phyloP scores from a whole-genome alignment of 495 filamentous ascomycete species.

The Xylaria flabelliformis region DNA sequence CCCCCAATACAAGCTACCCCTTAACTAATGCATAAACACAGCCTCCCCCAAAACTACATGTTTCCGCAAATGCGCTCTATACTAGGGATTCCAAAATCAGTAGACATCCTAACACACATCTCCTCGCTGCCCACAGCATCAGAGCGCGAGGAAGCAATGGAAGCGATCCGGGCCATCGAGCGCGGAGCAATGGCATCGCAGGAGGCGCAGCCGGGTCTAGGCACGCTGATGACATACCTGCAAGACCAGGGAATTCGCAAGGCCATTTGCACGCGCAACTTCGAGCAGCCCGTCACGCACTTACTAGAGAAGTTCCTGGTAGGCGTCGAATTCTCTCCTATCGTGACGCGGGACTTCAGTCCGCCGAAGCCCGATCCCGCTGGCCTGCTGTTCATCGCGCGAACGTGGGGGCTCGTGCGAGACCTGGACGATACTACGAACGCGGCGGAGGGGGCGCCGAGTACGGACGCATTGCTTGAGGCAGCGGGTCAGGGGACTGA shows the following conservation, averaged over 20 bases:
- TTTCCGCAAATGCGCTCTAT: constrained; percentile 80
- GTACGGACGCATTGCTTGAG: constrained; percentile 32
- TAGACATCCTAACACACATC: constrained; percentile 90
- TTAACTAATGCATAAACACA: constrained; percentile 41
- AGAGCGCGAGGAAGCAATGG: constrained; percentile 68
- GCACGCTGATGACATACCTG: constrained; percentile 78
- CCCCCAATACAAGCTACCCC: not conserved
- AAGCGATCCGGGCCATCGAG: constrained; percentile 79
- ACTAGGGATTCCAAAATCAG: constrained; percentile 66
- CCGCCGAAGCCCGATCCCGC: constrained; percentile 90
- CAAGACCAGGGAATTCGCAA: constrained; percentile 69
- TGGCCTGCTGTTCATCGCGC: constrained; percentile 83
- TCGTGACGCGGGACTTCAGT: constrained; percentile 83
- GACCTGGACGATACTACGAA: constrained; percentile 41
- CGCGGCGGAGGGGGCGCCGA: constrained; percentile 28
- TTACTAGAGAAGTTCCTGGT: constrained; percentile 77
- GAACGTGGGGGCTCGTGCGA: constrained; percentile 71
- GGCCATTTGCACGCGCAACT: constrained; percentile 94
- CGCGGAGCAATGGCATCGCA: constrained; percentile 77
- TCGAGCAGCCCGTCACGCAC: constrained; percentile 71
- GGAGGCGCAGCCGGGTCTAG: constrained; percentile 78
- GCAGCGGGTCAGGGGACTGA: constrained; percentile 24
- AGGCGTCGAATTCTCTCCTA: constrained; percentile 71
- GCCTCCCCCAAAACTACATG: constrained; percentile 94
- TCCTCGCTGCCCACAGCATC: constrained; percentile 67